Percentiles rank a stretch among this genome's conserved stretches.
Conservation (phyloP, 2,329 filamentous ascomycete genomes). For the Penicillium verrucosum region DNA sequence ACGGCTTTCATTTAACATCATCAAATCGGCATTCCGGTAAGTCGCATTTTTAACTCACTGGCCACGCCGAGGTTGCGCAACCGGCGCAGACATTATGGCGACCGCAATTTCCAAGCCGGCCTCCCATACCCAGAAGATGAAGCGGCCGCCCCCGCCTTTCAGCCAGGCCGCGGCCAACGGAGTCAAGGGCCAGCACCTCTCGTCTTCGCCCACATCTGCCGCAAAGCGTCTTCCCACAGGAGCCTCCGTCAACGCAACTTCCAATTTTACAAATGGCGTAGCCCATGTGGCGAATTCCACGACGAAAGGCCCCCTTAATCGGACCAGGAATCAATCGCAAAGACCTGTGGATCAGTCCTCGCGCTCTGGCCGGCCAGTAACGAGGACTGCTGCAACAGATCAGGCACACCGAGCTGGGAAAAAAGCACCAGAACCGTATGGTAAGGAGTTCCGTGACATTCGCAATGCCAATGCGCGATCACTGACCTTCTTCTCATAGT, state of each 20-base stretch:
- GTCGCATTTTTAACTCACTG: constrained; percentile 21
- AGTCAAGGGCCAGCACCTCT: constrained; percentile 55
- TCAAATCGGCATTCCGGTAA: constrained; percentile 26
- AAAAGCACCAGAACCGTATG: constrained; percentile 46
- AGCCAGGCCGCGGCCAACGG: constrained; percentile 63
- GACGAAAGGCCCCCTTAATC: constrained; percentile 42
- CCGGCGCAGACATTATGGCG: constrained; percentile 37
- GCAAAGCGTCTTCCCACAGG: constrained; percentile 56
- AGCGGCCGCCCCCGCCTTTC: constrained; percentile 63
- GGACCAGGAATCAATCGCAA: constrained; percentile 58
- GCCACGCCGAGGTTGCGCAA: constrained; percentile 19
- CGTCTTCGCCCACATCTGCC: constrained; percentile 53
- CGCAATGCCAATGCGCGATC: constrained; percentile 3
- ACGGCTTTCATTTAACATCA: constrained; percentile 29
- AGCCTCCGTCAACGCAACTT: constrained; percentile 39
- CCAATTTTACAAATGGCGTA: constrained; percentile 43
- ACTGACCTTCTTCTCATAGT: constrained; percentile 50
- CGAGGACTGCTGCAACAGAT: constrained; percentile 29
- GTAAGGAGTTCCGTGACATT: constrained; percentile 28
- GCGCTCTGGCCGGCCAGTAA: constrained; percentile 35
- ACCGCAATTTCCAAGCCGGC: constrained; percentile 45
- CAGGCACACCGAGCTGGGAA: constrained; percentile 37
- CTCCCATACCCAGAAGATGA: constrained; percentile 57
- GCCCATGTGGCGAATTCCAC: constrained; percentile 19
- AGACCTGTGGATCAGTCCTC: constrained; percentile 34